Base-by-base conservation (phyloP, 306 rosid genomes). In the Acmispon strigosus region DNA sequence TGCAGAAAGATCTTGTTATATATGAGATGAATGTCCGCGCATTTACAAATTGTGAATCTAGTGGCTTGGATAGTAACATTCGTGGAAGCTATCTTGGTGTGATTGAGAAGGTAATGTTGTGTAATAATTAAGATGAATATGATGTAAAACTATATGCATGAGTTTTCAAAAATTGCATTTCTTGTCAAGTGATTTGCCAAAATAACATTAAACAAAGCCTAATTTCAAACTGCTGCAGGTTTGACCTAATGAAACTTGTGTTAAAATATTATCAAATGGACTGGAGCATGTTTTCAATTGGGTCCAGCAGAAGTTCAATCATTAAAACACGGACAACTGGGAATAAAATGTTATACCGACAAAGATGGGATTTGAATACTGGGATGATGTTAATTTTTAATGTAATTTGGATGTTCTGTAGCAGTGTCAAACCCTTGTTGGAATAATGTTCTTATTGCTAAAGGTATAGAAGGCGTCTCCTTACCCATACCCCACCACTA, bases 21-120 rank as follows among this genome's bases (percentile, higher is more conserved):
- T 94, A 94, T 51, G 99, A 94, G 85, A 94, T 94, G 99, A 94
- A 84, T 80, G 86, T 94, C 42, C 96, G 96, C 43, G 96, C 92
- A 70, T 91, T 87, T 85, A 94, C 99, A 49, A 81, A 51, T 36
- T 92, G 86, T 82, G 91, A 89, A 76, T 94, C 99, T 76, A 94
- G 97, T 80, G 87, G 82, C 66, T 54, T 94, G 80, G 86, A 84
- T 73, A 73, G 78, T 68, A 76, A 76, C 49, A 78, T 85, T 67
- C 85, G 87, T 60, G 99, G 99, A 10, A 94, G 95, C 86, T 94
- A 87, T 78, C 88, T 91, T 74, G 99, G 99, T 75, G 81, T 94
- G 62, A 86, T 94, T 74, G 96, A 94, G 78, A 94, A 90, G 97
- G 99, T 94, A 90, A 65, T 39, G 73, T 17, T 65, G 51, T 66